Evolutionary conservation across 1,284 basidiomycete genomes (phyloP).

Genomic region (Golubevia sp.): DNA sequence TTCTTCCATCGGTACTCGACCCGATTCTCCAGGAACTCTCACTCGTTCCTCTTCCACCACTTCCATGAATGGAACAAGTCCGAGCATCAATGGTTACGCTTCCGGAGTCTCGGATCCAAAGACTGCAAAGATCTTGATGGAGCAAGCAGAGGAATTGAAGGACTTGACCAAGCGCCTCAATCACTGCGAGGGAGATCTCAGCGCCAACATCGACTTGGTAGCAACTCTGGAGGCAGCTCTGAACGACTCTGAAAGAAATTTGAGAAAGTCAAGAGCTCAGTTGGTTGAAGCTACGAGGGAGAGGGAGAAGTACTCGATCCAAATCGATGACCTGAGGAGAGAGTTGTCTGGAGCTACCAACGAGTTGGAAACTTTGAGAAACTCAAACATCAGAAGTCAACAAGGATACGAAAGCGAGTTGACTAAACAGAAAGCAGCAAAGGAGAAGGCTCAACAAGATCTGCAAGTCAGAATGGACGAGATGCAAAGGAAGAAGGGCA

Average conservation of each 20-base stretch:
- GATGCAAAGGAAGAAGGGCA: constrained; percentile 40
- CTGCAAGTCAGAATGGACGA: constrained; percentile 47
- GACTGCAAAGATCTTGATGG: constrained; percentile 28
- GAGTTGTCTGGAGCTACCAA: constrained; percentile 36
- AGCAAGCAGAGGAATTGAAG: constrained; percentile 50
- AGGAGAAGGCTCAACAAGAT: constrained; percentile 40
- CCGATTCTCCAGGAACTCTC: constrained; percentile 37
- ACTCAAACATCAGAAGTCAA: constrained; percentile 41
- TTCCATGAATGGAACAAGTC: constrained; percentile 18
- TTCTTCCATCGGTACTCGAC: constrained; percentile 30
- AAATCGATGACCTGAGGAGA: constrained; percentile 37
- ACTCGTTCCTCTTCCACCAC: constrained; percentile 45
- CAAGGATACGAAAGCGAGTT: constrained; percentile 42
- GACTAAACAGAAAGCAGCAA: constrained; percentile 36
- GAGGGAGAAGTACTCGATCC: constrained; percentile 31
- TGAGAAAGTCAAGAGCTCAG: constrained; percentile 52
- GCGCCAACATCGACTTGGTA: constrained; percentile 53
- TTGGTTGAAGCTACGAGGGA: constrained; percentile 46
- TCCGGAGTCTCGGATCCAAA: constrained; percentile 21
- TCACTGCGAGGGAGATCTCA: constrained; percentile 53
- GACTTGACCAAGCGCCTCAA: constrained; percentile 44
- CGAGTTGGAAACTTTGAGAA: constrained; percentile 41
- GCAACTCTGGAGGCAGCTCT: constrained; percentile 52
- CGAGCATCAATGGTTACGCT: constrained; percentile 15
- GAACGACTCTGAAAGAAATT: constrained; percentile 49